These are phyloP conservation scores for Yarrowia yakushimensis DNA, from an alignment of 805 yeast genomes.

Conservation along the genomic window DNA sequence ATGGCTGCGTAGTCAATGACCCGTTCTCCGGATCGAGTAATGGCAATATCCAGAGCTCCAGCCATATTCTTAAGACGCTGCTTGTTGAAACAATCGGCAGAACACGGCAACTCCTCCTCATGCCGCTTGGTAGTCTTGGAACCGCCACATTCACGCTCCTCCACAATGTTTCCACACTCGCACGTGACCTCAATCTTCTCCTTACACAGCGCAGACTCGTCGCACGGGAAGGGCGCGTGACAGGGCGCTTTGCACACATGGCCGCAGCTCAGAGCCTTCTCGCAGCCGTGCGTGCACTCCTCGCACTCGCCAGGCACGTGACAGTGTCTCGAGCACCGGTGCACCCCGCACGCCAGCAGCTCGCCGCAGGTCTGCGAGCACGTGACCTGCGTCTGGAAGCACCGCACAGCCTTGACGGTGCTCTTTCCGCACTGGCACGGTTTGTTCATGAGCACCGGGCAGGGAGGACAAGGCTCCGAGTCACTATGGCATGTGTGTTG, in stretches of 20 bases:
- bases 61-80: conserved; percentile 60
- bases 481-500: conserved; percentile 73
- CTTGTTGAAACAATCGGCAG: conserved; percentile 60
- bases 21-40: conserved; percentile 30
- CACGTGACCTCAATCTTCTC: conserved; percentile 53
- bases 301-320: conserved; percentile 60
- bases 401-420: conserved; percentile 57
- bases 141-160: conserved; percentile 56
- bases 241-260: conserved; percentile 65
- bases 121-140: conserved; percentile 37
- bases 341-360: conserved; percentile 45
- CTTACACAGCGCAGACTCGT: conserved; percentile 50
- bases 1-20: conserved; percentile 30
- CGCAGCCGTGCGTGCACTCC: conserved; percentile 60
- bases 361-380: conserved; percentile 66
- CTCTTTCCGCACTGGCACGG: conserved; percentile 60
- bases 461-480: conserved; percentile 64
- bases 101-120: conserved; percentile 54
- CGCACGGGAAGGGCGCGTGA: conserved; percentile 49
- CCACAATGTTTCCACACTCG: conserved; percentile 57
- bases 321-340: conserved; percentile 56
- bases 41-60: conserved; percentile 54
- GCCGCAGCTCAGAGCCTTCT: conserved; percentile 54
- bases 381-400: conserved; percentile 65
- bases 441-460: conserved; percentile 59